Base-by-base conservation (phyloP, 495 filamentous ascomycete genomes). In the Neohortaea acidophila region DNA sequence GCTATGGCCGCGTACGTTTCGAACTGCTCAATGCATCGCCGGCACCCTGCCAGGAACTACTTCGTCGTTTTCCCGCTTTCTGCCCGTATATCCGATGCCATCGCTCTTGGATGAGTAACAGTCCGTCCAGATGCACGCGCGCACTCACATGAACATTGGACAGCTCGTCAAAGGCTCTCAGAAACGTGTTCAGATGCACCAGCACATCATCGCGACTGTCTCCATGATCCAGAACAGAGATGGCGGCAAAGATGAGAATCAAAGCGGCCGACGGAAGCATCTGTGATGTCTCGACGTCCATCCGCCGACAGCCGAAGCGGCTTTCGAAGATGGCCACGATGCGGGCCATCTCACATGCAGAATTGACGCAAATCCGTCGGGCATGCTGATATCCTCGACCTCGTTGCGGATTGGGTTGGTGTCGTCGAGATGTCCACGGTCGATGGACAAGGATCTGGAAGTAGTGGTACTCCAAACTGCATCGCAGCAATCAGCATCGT, bases 381-480 rank as follows among this genome's bases (percentile, higher is more conserved):
- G 34, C 34, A 10, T 37, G 34, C 13, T 14, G 34, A 23, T 10
- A 37, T 24, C 34, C 34, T 6, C 10, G 34, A 37, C 21, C 15
- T 21, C 22, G 34, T 6, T 5, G 9, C 20, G 15, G 15, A 37
- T 6, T 14, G 5, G 34, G 34, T 14, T 37, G 34, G 21, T 9
- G 20, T 5, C 15, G 21, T 10, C 20, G 34, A 5, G 34, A 37
- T 6, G 34, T 37, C 34, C 34, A 37, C 9, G 34, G 34, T 5
- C 34, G 34, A 37, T 37, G 34, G 20, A 20, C 5, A 5, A 37
- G 34, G 5, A 37, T 37, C 20, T 21, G 14, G 14, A 37, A 19
- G 22, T 37, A 20, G 20, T 37, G 34, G 20, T 37, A 37, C 15
- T 20, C 21, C 12, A 37, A 10, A 24, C 34, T 37, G 21, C 21